Evolutionary conservation across 352 stramenopile genomes (phyloP).

Genomic region (Phytophthora litchii): DNA sequence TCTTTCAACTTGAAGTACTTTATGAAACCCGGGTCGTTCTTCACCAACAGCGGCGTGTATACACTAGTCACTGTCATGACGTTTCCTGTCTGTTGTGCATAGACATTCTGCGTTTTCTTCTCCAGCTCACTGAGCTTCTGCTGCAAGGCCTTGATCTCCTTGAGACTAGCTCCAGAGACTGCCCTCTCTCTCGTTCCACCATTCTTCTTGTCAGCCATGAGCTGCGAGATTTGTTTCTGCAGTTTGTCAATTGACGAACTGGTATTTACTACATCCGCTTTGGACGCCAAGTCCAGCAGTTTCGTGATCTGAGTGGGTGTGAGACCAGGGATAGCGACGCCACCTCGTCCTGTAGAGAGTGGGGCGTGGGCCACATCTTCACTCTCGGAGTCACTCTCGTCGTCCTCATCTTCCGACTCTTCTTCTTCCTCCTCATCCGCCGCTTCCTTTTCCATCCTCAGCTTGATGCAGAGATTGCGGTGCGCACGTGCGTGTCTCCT

Average conservation of each 20-base stretch:
- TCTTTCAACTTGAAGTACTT: slow-evolving; percentile 89
- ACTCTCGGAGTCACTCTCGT: slow-evolving; percentile 77
- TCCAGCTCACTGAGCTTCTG: slow-evolving; percentile 78
- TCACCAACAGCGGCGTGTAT: slow-evolving; percentile 70
- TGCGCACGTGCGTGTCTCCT: slow-evolving; percentile 72
- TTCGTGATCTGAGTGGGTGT: slow-evolving; percentile 69
- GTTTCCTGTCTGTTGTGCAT: slow-evolving; percentile 24
- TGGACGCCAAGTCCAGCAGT: slow-evolving; percentile 67
- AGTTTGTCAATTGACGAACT: slow-evolving; percentile 62
- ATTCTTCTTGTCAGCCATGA: slow-evolving; percentile 55
- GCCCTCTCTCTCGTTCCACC: slow-evolving; percentile 35
- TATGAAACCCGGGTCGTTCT: slow-evolving; percentile 68
- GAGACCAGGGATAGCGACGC: slow-evolving; percentile 58
- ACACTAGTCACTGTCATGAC: slow-evolving; percentile 27
- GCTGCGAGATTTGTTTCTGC: slow-evolving; percentile 75
- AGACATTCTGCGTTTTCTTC: slow-evolving; percentile 72
- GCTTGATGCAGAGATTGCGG: slow-evolving; percentile 74
- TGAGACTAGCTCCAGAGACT: slow-evolving; percentile 54
- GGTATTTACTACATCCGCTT: slow-evolving; percentile 53
- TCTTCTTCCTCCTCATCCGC: slow-evolving; percentile 55
- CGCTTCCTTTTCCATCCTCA: slow-evolving; percentile 66
- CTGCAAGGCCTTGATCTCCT: slow-evolving; percentile 80
- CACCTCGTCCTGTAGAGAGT: slow-evolving; percentile 19
- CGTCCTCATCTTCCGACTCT: slow-evolving; percentile 49
- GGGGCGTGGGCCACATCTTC: slow-evolving; percentile 48